Evolutionary conservation across 2,329 filamentous ascomycete species (phyloP).

Genomic region (Laburnicola sp.): DNA sequence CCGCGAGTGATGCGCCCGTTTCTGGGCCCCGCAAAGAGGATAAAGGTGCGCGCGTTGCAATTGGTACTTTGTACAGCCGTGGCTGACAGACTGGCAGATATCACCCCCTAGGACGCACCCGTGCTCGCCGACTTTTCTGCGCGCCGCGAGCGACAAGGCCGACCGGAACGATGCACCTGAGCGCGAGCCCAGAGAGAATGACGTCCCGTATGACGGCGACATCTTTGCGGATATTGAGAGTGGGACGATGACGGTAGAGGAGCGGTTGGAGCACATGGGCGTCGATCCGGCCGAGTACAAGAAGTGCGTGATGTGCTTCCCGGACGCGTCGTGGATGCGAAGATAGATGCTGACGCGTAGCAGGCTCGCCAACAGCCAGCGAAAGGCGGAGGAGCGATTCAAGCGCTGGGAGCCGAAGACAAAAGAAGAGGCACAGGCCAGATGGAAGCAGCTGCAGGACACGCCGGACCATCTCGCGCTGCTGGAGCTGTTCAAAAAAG

Average conservation of each 20-base stretch:
- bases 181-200: constrained; percentile 8
- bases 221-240: constrained; percentile 26
- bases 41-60: constrained; percentile 40
- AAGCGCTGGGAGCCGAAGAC: constrained; percentile 34
- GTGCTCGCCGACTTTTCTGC: constrained; percentile 29
- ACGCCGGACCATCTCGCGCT: constrained; percentile 36
- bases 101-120: constrained; percentile 27
- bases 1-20: constrained; percentile 51
- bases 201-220: constrained; percentile 19
- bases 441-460: constrained; percentile 36
- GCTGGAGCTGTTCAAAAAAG: constrained; percentile 37
- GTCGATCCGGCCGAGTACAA: constrained; percentile 35
- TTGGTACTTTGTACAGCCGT: not conserved
- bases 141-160: constrained; percentile 24
- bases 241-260: constrained; percentile 29
- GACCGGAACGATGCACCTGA: constrained; percentile 23
- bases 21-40: constrained; percentile 48
- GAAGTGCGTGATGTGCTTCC: no score
- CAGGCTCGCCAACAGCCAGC: constrained; percentile 32
- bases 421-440: constrained; percentile 31
- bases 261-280: constrained; percentile 32
- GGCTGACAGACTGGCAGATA: constrained; percentile 32
- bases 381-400: constrained; percentile 23
- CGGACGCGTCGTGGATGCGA: no score
- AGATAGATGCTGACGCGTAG: no score